Percentiles rank a stretch among this genome's conserved stretches.
Evolutionary conservation across 306 rosid species (phyloP).

Genomic region (Abrus pulchellus): DNA sequence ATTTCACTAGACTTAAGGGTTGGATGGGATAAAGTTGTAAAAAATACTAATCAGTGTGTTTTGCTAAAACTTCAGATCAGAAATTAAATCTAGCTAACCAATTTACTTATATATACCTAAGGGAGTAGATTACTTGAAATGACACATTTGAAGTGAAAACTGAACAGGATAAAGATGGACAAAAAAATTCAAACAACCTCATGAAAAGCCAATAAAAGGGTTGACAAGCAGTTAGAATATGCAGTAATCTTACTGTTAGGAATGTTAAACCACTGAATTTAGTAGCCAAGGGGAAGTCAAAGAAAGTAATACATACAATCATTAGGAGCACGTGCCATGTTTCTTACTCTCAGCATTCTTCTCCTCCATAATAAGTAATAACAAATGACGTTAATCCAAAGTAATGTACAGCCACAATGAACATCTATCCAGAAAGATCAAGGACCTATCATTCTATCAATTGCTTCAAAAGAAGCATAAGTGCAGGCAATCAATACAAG

Average conservation of each 20-base stretch:
- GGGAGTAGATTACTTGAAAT: not conserved
- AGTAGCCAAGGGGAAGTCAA: not conserved
- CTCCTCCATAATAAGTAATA: not conserved
- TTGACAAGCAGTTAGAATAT: not conserved
- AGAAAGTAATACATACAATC: constrained; percentile 42
- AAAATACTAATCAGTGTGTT: not conserved
- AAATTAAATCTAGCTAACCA: not conserved
- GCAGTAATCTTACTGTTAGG: not conserved
- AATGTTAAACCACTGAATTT: constrained; percentile 36
- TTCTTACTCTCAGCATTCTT: constrained; percentile 41
- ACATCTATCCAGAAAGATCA: constrained; percentile 47
- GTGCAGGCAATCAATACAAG: constrained; percentile 43
- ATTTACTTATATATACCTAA: not conserved
- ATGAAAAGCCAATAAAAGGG: not conserved
- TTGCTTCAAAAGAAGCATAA: constrained; percentile 43
- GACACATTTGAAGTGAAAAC: constrained; percentile 18
- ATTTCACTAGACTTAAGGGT: not conserved
- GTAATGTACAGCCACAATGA: constrained; percentile 53
- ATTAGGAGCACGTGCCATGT: constrained; percentile 32
- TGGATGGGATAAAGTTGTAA: not conserved
- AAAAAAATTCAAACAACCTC: not conserved
- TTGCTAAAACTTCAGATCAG: not conserved
- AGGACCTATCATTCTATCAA: constrained; percentile 38
- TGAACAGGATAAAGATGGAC: not conserved
- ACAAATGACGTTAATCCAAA: constrained; percentile 50